Evolutionary conservation across 1,284 basidiomycete species (phyloP).

Genomic region (Hymenochaete sp.): DNA sequence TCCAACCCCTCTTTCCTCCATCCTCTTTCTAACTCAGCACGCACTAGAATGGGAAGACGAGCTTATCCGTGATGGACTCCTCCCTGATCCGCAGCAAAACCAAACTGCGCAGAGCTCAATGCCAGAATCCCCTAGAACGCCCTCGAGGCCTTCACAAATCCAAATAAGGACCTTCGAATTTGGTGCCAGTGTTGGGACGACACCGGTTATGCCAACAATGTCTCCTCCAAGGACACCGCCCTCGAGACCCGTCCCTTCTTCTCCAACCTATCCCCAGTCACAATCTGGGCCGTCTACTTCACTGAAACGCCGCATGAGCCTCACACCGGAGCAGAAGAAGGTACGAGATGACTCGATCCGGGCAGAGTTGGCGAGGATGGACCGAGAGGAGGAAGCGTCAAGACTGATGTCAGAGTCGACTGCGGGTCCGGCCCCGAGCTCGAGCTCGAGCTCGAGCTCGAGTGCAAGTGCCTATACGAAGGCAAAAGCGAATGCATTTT

Average conservation of each 20-base stretch:
- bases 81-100: conserved; percentile 1
- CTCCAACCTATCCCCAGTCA: too few species aligned
- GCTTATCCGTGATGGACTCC: conserved; percentile 1
- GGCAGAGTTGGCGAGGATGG: conserved; percentile 8
- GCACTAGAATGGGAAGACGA: conserved; percentile 17
- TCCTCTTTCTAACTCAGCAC: too few species aligned
- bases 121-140: neutral
- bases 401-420: neutral
- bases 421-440: neutral
- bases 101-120: neutral
- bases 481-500: too few species aligned
- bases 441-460: neutral
- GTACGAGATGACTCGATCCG: conserved; percentile 11
- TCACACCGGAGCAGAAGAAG: neutral
- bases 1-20: neutral
- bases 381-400: neutral
- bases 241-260: too few species aligned
- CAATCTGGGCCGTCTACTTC: too few species aligned
- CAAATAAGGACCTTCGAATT: too few species aligned
- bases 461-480: neutral
- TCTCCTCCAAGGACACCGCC: neutral
- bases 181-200: too few species aligned
- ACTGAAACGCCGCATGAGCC: too few species aligned
- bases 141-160: neutral
- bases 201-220: neutral